Conservation (phyloP, 2,329 filamentous ascomycete species). For the Calonectria pseudoreteaudii region DNA sequence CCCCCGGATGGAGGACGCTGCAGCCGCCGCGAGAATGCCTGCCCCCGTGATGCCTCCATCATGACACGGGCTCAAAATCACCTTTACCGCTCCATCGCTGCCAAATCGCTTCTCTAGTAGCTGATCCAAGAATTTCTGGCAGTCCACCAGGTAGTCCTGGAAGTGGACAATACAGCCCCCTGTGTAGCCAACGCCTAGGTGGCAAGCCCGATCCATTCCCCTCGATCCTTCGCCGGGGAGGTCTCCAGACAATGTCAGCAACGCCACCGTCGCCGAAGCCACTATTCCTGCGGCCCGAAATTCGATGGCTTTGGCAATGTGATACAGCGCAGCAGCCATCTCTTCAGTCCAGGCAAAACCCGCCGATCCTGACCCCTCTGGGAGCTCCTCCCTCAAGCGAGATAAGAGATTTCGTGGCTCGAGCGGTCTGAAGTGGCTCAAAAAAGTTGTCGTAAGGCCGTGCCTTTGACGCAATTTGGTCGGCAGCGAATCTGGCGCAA, state of each 20-base stretch:
- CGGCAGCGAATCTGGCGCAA: constrained; percentile 63
- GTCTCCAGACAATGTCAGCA: constrained; percentile 77
- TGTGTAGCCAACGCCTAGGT: constrained; percentile 82
- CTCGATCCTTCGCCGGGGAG: constrained; percentile 56
- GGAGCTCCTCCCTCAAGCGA: constrained; percentile 65
- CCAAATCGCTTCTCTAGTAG: constrained; percentile 53
- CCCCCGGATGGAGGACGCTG: constrained; percentile 50
- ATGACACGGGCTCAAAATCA: constrained; percentile 67
- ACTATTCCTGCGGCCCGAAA: constrained; percentile 79
- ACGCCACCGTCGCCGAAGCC: constrained; percentile 77
- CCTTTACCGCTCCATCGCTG: constrained; percentile 50
- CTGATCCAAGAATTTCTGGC: constrained; percentile 74
- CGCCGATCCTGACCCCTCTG: constrained; percentile 55
- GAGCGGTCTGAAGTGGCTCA: constrained; percentile 75
- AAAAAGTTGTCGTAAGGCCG: constrained; percentile 76
- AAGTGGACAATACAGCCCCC: constrained; percentile 86
- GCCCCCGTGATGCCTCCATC: constrained; percentile 73
- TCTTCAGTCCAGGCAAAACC: constrained; percentile 73
- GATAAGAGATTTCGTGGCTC: constrained; percentile 56
- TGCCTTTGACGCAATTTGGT: constrained; percentile 67
- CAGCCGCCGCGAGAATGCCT: constrained; percentile 68
- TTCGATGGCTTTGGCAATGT: constrained; percentile 78
- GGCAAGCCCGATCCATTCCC: constrained; percentile 48
- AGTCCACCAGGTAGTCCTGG: constrained; percentile 77
- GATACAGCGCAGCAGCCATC: constrained; percentile 69